Evolutionary conservation across 2,329 filamentous ascomycete species (phyloP).

Genomic region (Claviceps maximensis): DNA sequence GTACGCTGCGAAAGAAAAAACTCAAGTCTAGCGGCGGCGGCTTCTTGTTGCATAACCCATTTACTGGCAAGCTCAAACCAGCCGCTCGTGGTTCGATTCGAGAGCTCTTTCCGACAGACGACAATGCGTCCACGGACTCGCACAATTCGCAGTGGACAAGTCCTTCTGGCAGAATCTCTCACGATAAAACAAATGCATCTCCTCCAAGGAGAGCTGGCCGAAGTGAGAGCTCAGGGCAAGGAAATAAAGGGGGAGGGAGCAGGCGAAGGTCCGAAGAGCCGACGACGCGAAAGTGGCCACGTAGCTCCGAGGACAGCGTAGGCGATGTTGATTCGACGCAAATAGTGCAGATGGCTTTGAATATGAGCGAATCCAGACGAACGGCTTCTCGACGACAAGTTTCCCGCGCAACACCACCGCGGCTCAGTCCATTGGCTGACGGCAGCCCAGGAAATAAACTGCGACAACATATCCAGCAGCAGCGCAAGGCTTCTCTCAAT

Average conservation of each 20-base stretch:
- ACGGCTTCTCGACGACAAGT: slow-evolving; percentile 46
- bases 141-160: background rate
- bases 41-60: slow-evolving; percentile 36
- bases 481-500: slow-evolving; percentile 48
- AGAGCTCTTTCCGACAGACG: slow-evolving; percentile 12
- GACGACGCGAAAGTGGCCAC: background rate
- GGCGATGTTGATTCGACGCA: slow-evolving; percentile 69
- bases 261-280: background rate
- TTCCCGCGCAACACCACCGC: slow-evolving; percentile 37
- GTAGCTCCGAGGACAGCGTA: slow-evolving; percentile 6
- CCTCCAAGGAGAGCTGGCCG: background rate
- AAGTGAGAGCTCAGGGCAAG: background rate
- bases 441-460: slow-evolving; percentile 44
- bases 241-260: background rate
- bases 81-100: slow-evolving; percentile 17
- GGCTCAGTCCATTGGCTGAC: slow-evolving; percentile 38
- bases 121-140: slow-evolving; percentile 7
- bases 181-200: background rate
- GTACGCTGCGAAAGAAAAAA: slow-evolving; percentile 24
- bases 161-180: background rate
- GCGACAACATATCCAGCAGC: slow-evolving; percentile 57
- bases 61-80: slow-evolving; percentile 20
- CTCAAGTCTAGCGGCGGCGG: slow-evolving; percentile 34
- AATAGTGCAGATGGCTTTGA: slow-evolving; percentile 86
- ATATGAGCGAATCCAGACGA: slow-evolving; percentile 67